Evolutionary conservation across 1,139 yeast genomes (phyloP), one percentile per base, ranked within the genome.

Genomic region (Candida sanyaensis): DNA sequence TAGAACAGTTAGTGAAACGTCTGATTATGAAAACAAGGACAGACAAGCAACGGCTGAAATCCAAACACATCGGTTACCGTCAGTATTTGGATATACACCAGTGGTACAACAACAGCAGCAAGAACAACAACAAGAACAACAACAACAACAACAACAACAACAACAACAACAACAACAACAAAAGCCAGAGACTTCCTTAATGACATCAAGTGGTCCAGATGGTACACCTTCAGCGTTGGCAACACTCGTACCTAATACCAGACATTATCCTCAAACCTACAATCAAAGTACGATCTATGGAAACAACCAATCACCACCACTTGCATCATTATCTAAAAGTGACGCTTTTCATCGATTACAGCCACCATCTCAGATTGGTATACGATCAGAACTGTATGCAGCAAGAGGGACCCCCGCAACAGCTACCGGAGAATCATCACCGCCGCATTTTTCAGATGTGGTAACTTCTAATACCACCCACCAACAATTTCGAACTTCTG

Each of bases 1-100:
- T 26, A 37, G 26, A 30, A 42, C 46, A 13, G 49, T 44, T 1
- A 44, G 49, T 34, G 49, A 41, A 9, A 12, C 21, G 8, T 54
- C 48, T 7, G 48, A 49, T 5, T 51, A 45, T 7, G 57, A 49
- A 6, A 50, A 43, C 6, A 47, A 45, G 11, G 49, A 48, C 10
- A 46, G 43, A n/a, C 46, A 39, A 12, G 12, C 42, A 13, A 40
- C 6, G 13, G n/a, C 21, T 7, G 33, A 33, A 9, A 12, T 24
- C 11, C 11, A 23, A 12, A 32, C 31, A 9, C 13, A 23, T 3
- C 12, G 10, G 6, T n/a, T 41, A n/a, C 31, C 43, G 3, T 4
- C 30, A 31, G 6, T 31, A 17, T 17, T 12, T 12, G 27, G 28
- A 26, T 8, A 26, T 6, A 26, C 28, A 5, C 31, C 7, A 28